phyloP scores from a whole-genome alignment of 441 rosid genomes.

The Populus hybrid region DNA sequence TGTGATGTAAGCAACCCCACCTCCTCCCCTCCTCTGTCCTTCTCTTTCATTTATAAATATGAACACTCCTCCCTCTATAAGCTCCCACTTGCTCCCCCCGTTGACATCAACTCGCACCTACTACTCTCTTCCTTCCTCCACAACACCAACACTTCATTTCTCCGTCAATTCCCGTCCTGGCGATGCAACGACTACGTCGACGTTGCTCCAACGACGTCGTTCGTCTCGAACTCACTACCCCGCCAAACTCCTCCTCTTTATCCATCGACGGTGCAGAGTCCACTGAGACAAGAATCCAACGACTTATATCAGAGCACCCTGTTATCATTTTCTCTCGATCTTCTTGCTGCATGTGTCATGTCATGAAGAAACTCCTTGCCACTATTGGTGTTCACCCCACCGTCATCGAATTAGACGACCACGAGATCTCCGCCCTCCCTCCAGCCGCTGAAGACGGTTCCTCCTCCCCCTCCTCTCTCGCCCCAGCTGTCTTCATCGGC shows the following conservation, averaged over 20 bases:
- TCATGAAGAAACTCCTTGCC: conserved; percentile 72
- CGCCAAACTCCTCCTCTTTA: conserved; percentile 29
- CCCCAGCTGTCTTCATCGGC: conserved; percentile 76
- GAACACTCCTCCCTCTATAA: neutral
- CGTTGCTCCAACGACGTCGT: conserved; percentile 41
- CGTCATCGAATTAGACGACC: conserved; percentile 88
- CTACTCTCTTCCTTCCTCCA: conserved; percentile 21
- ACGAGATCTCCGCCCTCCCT: conserved; percentile 73
- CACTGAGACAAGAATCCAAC: conserved; percentile 62
- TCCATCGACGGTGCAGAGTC: conserved; percentile 80
- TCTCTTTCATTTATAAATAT: conserved; percentile 5
- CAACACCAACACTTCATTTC: conserved; percentile 19
- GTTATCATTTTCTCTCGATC: conserved; percentile 83
- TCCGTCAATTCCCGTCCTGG: neutral
- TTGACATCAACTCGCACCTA: conserved; percentile 1
- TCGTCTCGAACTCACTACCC: conserved; percentile 41
- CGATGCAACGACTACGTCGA: conserved; percentile 70
- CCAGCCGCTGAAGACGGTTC: conserved; percentile 1
- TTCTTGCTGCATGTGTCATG: conserved; percentile 95
- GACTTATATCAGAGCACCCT: conserved; percentile 80
- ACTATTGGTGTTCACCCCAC: conserved; percentile 85
- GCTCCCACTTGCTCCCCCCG: conserved; percentile 7
- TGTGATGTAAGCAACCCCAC: conserved; percentile 63
- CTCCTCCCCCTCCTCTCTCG: conserved; percentile 10
- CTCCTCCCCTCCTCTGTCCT: neutral